These are phyloP conservation scores for Cercospora zeina DNA, from an alignment of 2,329 filamentous ascomycete species.

Conservation along the genomic window DNA sequence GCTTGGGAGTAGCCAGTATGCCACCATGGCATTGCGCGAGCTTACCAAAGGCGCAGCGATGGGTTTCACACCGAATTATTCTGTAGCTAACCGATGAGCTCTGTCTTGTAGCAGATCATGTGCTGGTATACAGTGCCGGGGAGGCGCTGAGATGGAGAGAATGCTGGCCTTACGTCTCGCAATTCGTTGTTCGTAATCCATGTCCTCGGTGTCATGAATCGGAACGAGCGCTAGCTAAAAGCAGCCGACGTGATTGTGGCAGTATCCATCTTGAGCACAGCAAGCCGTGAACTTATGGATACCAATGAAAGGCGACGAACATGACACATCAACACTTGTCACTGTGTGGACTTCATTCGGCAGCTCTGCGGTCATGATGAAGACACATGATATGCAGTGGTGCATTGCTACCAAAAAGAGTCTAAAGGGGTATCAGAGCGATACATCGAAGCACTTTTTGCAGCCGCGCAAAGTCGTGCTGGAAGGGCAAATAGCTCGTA, in stretches of 20 bases:
- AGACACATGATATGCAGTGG: not conserved
- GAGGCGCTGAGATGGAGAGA: no score
- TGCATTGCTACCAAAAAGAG: not conserved
- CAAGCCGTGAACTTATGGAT: no score
- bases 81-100: constrained; percentile 36
- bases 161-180: no score
- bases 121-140: no score
- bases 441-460: not conserved
- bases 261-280: no score
- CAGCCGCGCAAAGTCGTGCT: not conserved
- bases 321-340: no score
- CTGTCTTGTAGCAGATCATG: not conserved
- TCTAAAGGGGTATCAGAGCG: constrained; percentile 1
- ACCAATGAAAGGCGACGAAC: no score
- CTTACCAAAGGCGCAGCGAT: constrained; percentile 68
- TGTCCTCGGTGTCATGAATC: no score
- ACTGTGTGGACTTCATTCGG: not conserved
- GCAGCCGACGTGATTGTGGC: no score
- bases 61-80: constrained; percentile 63
- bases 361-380: not conserved
- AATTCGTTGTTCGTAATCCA: no score
- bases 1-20: constrained; percentile 77
- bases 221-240: no score
- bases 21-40: constrained; percentile 79
- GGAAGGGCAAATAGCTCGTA: not conserved